Evolutionary conservation across 306 rosid genomes (phyloP).

Genomic region (Begonia masoniana): DNA sequence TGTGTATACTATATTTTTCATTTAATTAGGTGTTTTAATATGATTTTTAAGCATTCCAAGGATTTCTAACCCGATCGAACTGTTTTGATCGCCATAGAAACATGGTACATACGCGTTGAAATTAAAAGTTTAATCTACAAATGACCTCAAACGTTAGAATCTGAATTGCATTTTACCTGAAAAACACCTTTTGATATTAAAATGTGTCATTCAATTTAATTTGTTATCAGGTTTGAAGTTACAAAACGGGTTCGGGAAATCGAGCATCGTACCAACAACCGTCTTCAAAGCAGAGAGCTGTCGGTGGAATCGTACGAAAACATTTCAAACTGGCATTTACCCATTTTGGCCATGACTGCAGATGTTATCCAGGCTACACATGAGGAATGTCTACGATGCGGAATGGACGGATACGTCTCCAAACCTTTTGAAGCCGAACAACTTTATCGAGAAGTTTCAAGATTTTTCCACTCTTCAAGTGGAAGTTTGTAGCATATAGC

Average conservation of each 20-base stretch:
- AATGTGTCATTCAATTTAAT: not conserved
- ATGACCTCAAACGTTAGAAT: no score
- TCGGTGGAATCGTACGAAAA: slow-evolving; percentile 22
- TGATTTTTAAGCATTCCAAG: no score
- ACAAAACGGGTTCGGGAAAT: slow-evolving; percentile 52
- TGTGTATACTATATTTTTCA: no score
- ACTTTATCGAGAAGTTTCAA: slow-evolving; percentile 81
- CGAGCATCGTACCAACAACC: slow-evolving; percentile 24
- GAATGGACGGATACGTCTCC: slow-evolving; percentile 95
- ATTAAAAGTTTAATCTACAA: no score
- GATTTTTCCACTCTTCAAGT: slow-evolving; percentile 35
- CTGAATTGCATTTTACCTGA: no score
- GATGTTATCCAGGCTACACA: slow-evolving; percentile 94
- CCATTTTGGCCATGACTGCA: slow-evolving; percentile 94
- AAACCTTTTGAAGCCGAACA: slow-evolving; percentile 94
- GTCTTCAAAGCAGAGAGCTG: slow-evolving; percentile 27
- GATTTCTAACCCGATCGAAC: no score
- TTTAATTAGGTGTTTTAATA: no score
- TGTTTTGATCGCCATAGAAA: no score
- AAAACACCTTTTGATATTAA: no score
- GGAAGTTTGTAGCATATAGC: slow-evolving; percentile 10
- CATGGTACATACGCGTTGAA: no score
- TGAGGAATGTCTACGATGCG: slow-evolving; percentile 50
- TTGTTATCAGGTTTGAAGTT: slow-evolving; percentile 59
- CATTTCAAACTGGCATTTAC: slow-evolving; percentile 39